Conservation (phyloP, 495 filamentous ascomycete species). For the Aspergillus steynii region DNA sequence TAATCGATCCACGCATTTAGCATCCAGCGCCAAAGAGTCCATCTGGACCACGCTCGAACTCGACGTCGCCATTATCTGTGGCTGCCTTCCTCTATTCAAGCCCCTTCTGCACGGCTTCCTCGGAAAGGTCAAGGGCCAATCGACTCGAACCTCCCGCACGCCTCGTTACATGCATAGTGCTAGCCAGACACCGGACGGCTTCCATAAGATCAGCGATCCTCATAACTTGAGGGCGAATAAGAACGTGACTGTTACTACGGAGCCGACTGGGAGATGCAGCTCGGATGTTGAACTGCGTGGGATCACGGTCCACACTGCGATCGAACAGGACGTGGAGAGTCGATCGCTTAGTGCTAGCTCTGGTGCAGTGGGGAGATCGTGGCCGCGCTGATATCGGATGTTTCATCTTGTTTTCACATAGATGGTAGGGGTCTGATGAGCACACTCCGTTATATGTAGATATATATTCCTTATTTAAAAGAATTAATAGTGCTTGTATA, state of each 20-base stretch:
- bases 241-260: neutral
- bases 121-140: neutral
- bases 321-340: conserved; percentile 12
- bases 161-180: conserved; percentile 1
- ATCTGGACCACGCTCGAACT: conserved; percentile 55
- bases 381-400: neutral
- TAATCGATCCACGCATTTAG: conserved; percentile 2
- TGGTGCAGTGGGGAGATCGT: neutral
- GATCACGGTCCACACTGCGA: conserved; percentile 13
- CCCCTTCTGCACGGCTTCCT: conserved; percentile 19
- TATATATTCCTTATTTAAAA: neutral
- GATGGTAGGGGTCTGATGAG: too few species aligned
- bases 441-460: neutral
- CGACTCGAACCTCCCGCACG: neutral
- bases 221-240: conserved; percentile 3
- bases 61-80: conserved; percentile 50
- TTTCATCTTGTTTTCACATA: too few species aligned
- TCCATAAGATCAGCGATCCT: conserved; percentile 7
- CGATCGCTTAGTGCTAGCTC: neutral
- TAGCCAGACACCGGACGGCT: conserved; percentile 1
- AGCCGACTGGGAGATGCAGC: neutral
- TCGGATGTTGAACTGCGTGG: neutral
- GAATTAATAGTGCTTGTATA: too few species aligned
- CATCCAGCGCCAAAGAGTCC: conserved; percentile 33
- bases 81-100: conserved; percentile 43